Percentiles rank a stretch among this genome's conserved stretches.
Conservation (phyloP, 1,284 basidiomycete species). For the Lignosus rhinocerotis region DNA sequence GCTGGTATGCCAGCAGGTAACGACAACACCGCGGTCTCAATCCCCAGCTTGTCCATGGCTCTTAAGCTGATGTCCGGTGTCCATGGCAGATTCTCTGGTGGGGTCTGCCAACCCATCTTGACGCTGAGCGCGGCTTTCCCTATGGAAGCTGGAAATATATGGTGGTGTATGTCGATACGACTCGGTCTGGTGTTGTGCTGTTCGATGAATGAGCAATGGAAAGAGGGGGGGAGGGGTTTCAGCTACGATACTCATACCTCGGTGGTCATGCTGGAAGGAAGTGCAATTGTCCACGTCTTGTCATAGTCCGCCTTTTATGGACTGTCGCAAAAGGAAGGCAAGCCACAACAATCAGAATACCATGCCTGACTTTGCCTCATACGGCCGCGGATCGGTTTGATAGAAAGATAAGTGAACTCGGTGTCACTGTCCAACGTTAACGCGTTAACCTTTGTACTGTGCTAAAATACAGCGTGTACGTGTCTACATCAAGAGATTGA, state of each 20-base stretch:
- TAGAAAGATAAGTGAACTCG: no score
- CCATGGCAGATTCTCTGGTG: constrained; percentile 66
- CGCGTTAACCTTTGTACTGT: neutral
- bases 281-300: no score
- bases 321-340: no score
- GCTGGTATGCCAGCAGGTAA: constrained; percentile 55
- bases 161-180: constrained; percentile 72
- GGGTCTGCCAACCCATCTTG: constrained; percentile 58
- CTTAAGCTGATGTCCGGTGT: constrained; percentile 52
- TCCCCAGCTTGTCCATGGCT: constrained; percentile 57
- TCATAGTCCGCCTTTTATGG: no score
- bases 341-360: no score
- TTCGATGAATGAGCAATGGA: neutral
- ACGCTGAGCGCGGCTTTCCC: constrained; percentile 38
- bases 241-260: neutral
- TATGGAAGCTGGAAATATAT: constrained; percentile 58
- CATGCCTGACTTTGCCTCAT: no score
- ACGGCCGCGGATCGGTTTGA: no score
- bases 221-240: neutral
- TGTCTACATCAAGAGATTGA: neutral
- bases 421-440: no score
- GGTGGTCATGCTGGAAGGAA: neutral
- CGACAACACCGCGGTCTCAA: constrained; percentile 64
- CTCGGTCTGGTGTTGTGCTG: neutral
- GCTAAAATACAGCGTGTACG: neutral